phyloP scores from a whole-genome alignment of 257 asterid genomes.

The Nicotiana knightiana region DNA sequence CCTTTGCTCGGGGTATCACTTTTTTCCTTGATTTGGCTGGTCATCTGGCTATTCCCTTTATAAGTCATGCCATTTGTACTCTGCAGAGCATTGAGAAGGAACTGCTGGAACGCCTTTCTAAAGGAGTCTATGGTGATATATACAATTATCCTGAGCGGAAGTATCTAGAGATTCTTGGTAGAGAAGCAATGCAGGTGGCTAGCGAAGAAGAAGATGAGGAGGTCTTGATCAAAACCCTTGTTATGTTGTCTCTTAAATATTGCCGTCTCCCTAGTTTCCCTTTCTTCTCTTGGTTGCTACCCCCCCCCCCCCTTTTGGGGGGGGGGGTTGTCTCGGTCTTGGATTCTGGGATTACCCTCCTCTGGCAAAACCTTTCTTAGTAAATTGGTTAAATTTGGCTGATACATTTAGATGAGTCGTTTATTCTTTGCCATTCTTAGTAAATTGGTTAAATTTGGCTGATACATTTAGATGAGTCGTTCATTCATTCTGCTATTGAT shows the following conservation, averaged over 20 bases:
- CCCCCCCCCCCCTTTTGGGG: not conserved
- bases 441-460: not conserved
- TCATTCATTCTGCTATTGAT: slow-evolving; percentile 13
- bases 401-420: not conserved
- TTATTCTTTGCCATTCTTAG: not conserved
- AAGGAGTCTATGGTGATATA: slow-evolving; percentile 63
- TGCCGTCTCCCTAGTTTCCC: not conserved
- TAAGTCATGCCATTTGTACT: slow-evolving; percentile 9
- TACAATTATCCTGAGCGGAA: slow-evolving; percentile 54
- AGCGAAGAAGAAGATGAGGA: slow-evolving; percentile 62
- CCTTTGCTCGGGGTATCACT: slow-evolving; percentile 3
- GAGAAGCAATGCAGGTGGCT: slow-evolving; percentile 32
- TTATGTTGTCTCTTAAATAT: not conserved
- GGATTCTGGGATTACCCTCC: not conserved
- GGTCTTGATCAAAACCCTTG: slow-evolving; percentile 21
- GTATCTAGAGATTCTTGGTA: slow-evolving; percentile 55
- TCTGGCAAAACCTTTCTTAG: not conserved
- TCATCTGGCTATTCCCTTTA: not conserved
- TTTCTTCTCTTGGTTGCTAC: not conserved
- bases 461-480: not conserved
- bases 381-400: not conserved
- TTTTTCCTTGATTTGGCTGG: not conserved
- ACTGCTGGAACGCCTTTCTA: slow-evolving; percentile 69
- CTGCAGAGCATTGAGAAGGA: slow-evolving; percentile 83
- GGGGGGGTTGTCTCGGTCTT: not conserved